Evolutionary conservation across 768 basidiomycete species (phyloP).

Genomic region (Cystofilobasidium macerans): DNA sequence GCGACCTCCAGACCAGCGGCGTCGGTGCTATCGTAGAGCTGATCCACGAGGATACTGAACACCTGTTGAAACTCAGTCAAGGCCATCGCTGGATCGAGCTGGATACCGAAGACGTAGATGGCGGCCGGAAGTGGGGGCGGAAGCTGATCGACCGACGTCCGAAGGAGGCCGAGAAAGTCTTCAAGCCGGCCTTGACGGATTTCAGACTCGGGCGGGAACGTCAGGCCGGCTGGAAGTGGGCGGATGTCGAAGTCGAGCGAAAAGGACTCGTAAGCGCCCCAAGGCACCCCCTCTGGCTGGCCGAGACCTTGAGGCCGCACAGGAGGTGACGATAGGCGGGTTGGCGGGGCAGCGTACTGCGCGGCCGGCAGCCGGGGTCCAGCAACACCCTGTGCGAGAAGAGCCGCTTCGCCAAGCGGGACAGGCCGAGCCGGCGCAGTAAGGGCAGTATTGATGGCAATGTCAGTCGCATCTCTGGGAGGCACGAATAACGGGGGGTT

Average conservation of each 20-base stretch:
- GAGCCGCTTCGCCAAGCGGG: conserved; percentile 9
- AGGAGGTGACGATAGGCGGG: background rate
- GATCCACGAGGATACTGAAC: conserved; percentile 42
- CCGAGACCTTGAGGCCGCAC: conserved; percentile 25
- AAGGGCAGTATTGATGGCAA: background rate
- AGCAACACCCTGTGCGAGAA: conserved; percentile 18
- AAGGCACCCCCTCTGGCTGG: conserved; percentile 33
- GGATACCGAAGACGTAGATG: conserved; percentile 31
- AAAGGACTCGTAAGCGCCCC: conserved; percentile 36
- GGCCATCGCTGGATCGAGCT: conserved; percentile 41
- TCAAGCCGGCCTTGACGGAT: conserved; percentile 53
- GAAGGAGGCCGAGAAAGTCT: conserved; percentile 46
- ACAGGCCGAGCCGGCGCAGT: background rate
- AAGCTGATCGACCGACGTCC: conserved; percentile 32
- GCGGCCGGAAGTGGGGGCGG: conserved; percentile 34
- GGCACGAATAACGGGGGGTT: background rate
- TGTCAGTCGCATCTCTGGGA: background rate
- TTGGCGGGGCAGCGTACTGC: background rate
- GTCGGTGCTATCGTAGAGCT: conserved; percentile 43
- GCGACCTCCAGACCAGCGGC: background rate
- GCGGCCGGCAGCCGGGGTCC: background rate
- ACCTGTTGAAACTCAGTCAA: conserved; percentile 42
- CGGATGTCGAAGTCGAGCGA: conserved; percentile 36
- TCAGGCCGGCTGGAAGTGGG: conserved; percentile 35
- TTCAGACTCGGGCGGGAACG: conserved; percentile 38